Conservation (phyloP, 371 early-diverging fungal genomes). For the Sporodiniella umbellata region DNA sequence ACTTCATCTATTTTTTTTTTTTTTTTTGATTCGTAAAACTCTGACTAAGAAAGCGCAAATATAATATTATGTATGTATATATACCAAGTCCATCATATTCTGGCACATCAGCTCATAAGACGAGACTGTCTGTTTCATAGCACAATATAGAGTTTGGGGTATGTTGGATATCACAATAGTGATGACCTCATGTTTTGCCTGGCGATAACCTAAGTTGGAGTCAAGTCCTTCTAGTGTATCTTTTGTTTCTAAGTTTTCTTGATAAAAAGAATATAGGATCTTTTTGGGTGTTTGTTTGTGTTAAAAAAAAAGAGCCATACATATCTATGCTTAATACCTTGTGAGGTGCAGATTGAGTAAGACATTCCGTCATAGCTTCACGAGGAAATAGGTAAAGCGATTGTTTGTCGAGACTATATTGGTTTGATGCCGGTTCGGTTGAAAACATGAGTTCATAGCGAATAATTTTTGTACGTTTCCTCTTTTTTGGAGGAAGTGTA, state of each 20-base stretch:
- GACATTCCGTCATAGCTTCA: constrained; percentile 44
- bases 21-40: too few relatives aligned
- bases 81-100: constrained; percentile 39
- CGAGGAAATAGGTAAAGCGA: constrained; percentile 40
- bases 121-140: constrained; percentile 34
- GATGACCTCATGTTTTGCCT: constrained; percentile 9
- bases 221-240: too few relatives aligned
- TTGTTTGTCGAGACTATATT: background rate
- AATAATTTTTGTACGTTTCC: constrained; percentile 29
- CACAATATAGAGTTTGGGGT: constrained; percentile 25
- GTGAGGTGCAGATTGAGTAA: constrained; percentile 28
- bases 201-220: constrained; percentile 3
- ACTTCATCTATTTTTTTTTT: constrained; percentile 24
- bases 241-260: constrained; percentile 19
- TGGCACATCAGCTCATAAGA: constrained; percentile 34
- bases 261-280: constrained; percentile 1
- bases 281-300: background rate
- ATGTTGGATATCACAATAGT: constrained; percentile 32
- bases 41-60: constrained; percentile 1
- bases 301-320: too few relatives aligned
- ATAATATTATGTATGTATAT: background rate
- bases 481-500: constrained; percentile 39
- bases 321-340: constrained; percentile 23
- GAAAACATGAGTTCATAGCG: constrained; percentile 31
- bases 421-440: constrained; percentile 3